These are phyloP conservation scores for Solanum pennellii DNA, from an alignment of 257 asterid species.

Conservation along the genomic window DNA sequence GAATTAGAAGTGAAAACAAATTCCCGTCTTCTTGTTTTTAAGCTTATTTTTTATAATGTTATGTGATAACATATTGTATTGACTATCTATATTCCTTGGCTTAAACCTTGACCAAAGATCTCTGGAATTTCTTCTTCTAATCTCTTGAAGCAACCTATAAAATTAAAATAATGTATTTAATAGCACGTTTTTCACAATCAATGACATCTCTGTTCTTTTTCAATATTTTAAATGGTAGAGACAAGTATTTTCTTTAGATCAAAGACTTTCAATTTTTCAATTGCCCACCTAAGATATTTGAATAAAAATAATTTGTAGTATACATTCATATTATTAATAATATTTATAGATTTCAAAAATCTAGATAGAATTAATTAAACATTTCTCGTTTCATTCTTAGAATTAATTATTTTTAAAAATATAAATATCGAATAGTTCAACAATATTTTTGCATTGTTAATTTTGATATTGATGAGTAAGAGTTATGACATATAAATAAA, in stretches of 20 bases:
- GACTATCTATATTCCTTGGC: not conserved
- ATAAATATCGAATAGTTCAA: too few relatives aligned
- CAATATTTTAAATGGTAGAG: not conserved
- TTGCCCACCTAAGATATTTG: not conserved
- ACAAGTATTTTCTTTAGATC: not conserved
- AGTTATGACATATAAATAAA: not conserved
- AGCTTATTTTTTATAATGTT: not conserved
- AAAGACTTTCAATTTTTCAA: not conserved
- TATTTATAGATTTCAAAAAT: too few relatives aligned
- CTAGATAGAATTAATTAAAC: not conserved
- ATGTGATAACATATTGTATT: not conserved
- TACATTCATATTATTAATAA: not conserved
- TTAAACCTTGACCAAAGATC: not conserved
- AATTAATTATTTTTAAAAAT: too few relatives aligned
- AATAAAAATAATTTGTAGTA: not conserved
- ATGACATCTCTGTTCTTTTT: not conserved
- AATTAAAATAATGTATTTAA: not conserved
- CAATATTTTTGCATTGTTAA: not conserved
- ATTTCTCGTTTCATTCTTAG: too few relatives aligned
- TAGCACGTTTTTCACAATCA: not conserved
- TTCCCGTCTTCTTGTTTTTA: not conserved
- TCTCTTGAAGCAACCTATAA: not conserved
- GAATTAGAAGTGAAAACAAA: not conserved
- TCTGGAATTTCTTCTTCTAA: not conserved
- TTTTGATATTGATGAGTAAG: too few relatives aligned